Conservation (phyloP, 1,284 basidiomycete species). For the Leccinum pseudoinsigne region DNA sequence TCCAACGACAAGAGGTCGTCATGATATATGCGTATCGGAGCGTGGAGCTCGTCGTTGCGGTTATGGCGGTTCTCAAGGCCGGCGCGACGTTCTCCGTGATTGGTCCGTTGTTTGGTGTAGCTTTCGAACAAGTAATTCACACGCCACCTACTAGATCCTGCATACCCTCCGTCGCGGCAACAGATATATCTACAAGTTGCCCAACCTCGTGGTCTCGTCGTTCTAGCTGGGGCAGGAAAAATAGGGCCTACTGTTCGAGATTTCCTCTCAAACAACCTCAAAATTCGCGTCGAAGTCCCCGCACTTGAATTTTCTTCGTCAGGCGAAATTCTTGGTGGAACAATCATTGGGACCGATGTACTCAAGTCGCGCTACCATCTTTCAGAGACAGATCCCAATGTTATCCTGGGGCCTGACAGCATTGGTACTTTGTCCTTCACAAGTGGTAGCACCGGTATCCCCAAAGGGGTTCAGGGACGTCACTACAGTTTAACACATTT, state of each 20-base stretch:
- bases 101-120: conserved; percentile 48
- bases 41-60: conserved; percentile 96
- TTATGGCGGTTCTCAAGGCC: conserved; percentile 96
- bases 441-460: conserved; percentile 96
- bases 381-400: conserved; percentile 74
- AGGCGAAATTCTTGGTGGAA: conserved; percentile 72
- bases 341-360: conserved; percentile 38
- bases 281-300: conserved; percentile 92
- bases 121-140: conserved; percentile 11
- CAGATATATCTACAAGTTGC: conserved; percentile 92
- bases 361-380: conserved; percentile 53
- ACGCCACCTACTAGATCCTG: too few relatives aligned
- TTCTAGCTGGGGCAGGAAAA: conserved; percentile 89
- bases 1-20: conserved; percentile 94
- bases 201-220: conserved; percentile 89
- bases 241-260: conserved; percentile 85
- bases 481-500: conserved; percentile 84
- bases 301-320: conserved; percentile 76
- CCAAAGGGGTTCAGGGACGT: conserved; percentile 91
- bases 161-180: too few relatives aligned
- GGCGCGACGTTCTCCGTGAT: conserved; percentile 99
- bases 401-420: conserved; percentile 92
- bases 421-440: conserved; percentile 97
- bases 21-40: conserved; percentile 99
- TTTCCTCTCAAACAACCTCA: conserved; percentile 80